A percentile compares a stretch with the other conserved stretches of the same genome.
Conservation (phyloP, 164 flowering plant genomes). For the Chimonanthus salicifolius region DNA sequence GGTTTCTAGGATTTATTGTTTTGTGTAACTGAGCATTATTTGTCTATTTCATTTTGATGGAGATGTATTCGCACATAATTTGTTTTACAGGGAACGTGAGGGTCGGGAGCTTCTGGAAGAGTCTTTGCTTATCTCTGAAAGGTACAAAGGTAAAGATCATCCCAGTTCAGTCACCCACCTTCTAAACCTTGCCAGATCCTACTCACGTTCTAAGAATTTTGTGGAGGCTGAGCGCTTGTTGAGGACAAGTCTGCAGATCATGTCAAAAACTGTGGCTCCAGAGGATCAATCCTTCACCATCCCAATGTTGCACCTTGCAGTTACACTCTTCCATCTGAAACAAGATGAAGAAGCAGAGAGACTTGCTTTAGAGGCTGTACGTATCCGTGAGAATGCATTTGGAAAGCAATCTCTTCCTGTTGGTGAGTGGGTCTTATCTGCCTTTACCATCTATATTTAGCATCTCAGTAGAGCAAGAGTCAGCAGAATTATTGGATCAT, state of each 20-base stretch:
- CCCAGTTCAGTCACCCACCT: conserved; percentile 67
- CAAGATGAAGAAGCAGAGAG: conserved; percentile 74
- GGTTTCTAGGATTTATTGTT: too few species aligned
- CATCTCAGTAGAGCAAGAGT: background rate
- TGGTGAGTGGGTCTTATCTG: conserved; percentile 37
- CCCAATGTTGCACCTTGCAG: conserved; percentile 83
- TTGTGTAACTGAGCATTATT: too few species aligned
- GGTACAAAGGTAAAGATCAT: conserved; percentile 61
- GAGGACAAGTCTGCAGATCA: conserved; percentile 52
- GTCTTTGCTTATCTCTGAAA: conserved; percentile 66
- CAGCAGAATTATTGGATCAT: background rate
- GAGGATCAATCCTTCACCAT: conserved; percentile 64
- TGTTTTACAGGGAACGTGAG: conserved; percentile 52
- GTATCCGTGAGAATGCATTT: conserved; percentile 73
- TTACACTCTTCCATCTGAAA: conserved; percentile 61
- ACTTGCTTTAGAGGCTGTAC: conserved; percentile 55
- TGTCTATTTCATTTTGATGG: background rate
- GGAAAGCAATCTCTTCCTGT: conserved; percentile 73
- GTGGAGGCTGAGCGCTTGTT: conserved; percentile 84
- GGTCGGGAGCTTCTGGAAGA: conserved; percentile 76
- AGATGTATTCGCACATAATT: background rate
- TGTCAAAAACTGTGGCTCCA: conserved; percentile 41
- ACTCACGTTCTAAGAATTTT: conserved; percentile 66
- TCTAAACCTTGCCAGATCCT: conserved; percentile 76
- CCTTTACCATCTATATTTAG: background rate